Conservation (phyloP, 768 basidiomycete species). For the Leccinum ochraceum region DNA sequence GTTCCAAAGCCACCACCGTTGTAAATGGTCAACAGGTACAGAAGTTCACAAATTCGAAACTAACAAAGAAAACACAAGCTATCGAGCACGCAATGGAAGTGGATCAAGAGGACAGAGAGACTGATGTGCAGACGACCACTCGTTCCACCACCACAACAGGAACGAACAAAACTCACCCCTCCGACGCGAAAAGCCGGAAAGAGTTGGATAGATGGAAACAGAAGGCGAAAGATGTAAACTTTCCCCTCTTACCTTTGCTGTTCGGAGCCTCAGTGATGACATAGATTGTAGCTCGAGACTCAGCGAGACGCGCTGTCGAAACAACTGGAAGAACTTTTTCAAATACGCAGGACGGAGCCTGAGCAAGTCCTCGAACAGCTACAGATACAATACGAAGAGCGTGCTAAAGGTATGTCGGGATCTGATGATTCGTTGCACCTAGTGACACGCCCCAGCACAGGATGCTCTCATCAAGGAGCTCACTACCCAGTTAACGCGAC, state of each 20-base stretch:
- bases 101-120: slow-evolving; percentile 7
- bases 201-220: slow-evolving; percentile 35
- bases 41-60: slow-evolving; percentile 12
- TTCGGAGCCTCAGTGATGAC: not conserved
- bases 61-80: slow-evolving; percentile 7
- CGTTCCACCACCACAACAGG: slow-evolving; percentile 9
- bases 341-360: slow-evolving; percentile 63
- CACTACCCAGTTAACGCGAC: slow-evolving; percentile 51
- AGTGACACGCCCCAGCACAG: slow-evolving; percentile 46
- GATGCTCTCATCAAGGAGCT: slow-evolving; percentile 49
- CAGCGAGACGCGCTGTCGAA: slow-evolving; percentile 48
- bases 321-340: slow-evolving; percentile 60
- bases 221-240: slow-evolving; percentile 29
- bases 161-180: slow-evolving; percentile 15
- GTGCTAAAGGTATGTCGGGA: slow-evolving; percentile 47
- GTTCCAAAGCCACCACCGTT: slow-evolving; percentile 9
- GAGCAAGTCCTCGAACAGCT: slow-evolving; percentile 55
- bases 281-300: slow-evolving; percentile 30
- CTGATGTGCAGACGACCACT: slow-evolving; percentile 1
- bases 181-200: slow-evolving; percentile 17
- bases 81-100: slow-evolving; percentile 19
- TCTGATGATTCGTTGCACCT: not conserved
- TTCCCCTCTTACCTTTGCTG: not conserved
- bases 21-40: slow-evolving; percentile 8
- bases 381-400: slow-evolving; percentile 50